Evolutionary conservation across 331 rosid species (phyloP).

Genomic region (Saraca asoca): DNA sequence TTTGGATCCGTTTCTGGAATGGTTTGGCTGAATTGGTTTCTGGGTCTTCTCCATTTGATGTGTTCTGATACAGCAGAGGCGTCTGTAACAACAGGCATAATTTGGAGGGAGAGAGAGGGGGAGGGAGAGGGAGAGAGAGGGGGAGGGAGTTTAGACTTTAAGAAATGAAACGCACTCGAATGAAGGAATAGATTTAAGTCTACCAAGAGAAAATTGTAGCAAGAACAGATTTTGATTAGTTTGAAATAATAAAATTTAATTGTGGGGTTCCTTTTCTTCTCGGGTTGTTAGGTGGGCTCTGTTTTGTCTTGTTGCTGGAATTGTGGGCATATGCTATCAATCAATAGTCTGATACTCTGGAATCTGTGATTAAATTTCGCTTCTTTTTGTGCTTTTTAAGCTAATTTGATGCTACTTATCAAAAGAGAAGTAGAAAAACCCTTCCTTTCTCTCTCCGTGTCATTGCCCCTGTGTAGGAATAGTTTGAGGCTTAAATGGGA

Average conservation of each 20-base stretch:
- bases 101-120: constrained; percentile 6
- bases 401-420: constrained; percentile 39
- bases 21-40: constrained; percentile 53
- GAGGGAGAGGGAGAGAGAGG: not conserved
- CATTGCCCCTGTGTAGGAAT: not conserved
- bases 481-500: constrained; percentile 27
- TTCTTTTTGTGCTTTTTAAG: constrained; percentile 55
- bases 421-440: constrained; percentile 22
- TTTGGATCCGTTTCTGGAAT: constrained; percentile 65
- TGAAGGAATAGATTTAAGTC: not conserved
- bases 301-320: constrained; percentile 51
- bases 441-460: not conserved
- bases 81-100: constrained; percentile 61
- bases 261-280: too few relatives aligned
- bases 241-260: too few relatives aligned
- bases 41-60: constrained; percentile 72
- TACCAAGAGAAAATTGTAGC: not conserved
- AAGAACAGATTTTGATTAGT: not conserved
- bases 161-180: not conserved
- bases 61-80: constrained; percentile 45
- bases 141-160: constrained; percentile 27
- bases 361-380: constrained; percentile 55
- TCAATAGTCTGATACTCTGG: constrained; percentile 42
- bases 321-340: constrained; percentile 56
- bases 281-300: constrained; percentile 66